Percentiles rank a stretch among this genome's conserved stretches.
Conservation (phyloP, 345 rosid genomes). For the Eutrema heterophyllum region DNA sequence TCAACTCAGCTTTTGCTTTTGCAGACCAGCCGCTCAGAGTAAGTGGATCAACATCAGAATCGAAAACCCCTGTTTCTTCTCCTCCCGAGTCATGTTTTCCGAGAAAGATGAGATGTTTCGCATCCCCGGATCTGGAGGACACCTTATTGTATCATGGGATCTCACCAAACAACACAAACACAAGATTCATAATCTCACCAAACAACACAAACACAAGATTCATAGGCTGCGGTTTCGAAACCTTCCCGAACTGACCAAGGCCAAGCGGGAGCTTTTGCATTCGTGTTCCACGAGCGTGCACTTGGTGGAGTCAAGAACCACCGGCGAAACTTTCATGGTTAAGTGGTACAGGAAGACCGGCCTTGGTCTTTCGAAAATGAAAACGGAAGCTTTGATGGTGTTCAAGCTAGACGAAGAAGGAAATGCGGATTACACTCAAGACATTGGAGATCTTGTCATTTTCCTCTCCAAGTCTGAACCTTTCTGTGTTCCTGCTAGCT, state of each 20-base stretch:
- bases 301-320: background rate
- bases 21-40: background rate
- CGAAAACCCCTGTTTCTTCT: background rate
- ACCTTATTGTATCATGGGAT: background rate
- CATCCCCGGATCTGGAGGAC: background rate
- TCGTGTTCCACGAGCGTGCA: background rate
- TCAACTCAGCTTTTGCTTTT: background rate
- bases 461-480: background rate
- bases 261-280: background rate
- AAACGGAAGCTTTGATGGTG: slow-evolving; percentile 24
- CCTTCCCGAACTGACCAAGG: background rate
- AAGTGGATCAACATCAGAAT: background rate
- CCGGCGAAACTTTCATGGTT: background rate
- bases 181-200: background rate
- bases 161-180: background rate
- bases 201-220: no score
- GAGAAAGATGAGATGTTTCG: background rate
- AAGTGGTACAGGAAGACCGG: background rate
- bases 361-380: background rate
- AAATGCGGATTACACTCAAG: slow-evolving; percentile 14
- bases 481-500: background rate
- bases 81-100: background rate
- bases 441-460: background rate
- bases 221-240: background rate
- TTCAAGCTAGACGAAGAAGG: slow-evolving; percentile 46